Evolutionary conservation across 768 basidiomycete genomes (phyloP), one percentile per base, ranked within the genome.

Genomic region (Collybiopsis luxurians): DNA sequence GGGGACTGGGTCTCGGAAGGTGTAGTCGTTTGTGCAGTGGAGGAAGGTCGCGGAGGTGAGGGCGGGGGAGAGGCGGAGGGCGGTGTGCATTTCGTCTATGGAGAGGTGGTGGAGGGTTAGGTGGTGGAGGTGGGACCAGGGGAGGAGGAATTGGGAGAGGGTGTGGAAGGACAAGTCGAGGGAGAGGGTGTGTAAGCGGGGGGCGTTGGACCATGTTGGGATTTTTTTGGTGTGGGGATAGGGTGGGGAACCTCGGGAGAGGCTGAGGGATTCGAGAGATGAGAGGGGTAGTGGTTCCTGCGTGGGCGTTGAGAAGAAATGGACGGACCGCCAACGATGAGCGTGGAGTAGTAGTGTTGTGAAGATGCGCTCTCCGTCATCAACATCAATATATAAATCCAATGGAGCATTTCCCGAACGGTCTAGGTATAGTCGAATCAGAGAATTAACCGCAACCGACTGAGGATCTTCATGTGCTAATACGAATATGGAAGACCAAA

Each of bases 401-500:
- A 49, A 21, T n/a, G 48, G 48, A 17, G 2, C 5, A 49, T 17
- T 34, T n/a, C 17, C 48, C 9, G 48, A 49, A 6, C 48, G 17
- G 1, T 34, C 48, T 2, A 49, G 13, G 30, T n/a, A 49, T 10
- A 49, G 48, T 31, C 21, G 28, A 5, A 31, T 49, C 10, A 49
- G 48, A 28, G 11, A 10, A 19, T 19, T 53, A 11, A 53, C 52
- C 3, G 13, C 52, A 21, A 39, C 42, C 15, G 38, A 28, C 7
- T 44, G n/a, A 15, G 38, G 24, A 10, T 53, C 38, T 15, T 44
- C 42, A 19, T 40, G 38, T 0, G 36, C 38, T 7, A 40, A 30
- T 27, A 53, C 11, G 15, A 15, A 63, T 23, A 45, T 26, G 3
- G 45, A 31, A 10, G 42, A 49, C 12, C 57, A 58, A 12, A 58